phyloP scores from a whole-genome alignment of 371 early-diverging fungal species.

The Syncephalastrum racemosum region DNA sequence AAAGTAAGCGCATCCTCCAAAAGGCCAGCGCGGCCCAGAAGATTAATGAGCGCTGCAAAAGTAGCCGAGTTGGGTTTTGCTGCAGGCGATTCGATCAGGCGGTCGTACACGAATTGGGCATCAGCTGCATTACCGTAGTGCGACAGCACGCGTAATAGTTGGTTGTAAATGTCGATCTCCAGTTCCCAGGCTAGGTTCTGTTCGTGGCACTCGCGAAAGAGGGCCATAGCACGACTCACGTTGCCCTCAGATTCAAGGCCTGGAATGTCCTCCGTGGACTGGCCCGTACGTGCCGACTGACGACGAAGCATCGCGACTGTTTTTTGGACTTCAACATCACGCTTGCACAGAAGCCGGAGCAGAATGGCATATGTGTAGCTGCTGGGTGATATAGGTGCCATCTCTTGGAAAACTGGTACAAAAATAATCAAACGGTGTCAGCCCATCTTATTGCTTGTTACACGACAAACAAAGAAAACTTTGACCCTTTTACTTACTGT shows the following conservation, averaged over 20 bases:
- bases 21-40: slow-evolving; percentile 51
- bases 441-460: slow-evolving; percentile 5
- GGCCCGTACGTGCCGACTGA: slow-evolving; percentile 33
- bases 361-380: slow-evolving; percentile 36
- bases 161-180: slow-evolving; percentile 47
- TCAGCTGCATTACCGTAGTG: slow-evolving; percentile 43
- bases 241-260: slow-evolving; percentile 38
- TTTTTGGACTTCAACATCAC: slow-evolving; percentile 52
- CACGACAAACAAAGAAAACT: neutral
- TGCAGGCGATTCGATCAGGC: slow-evolving; percentile 23
- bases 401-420: slow-evolving; percentile 42
- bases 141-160: slow-evolving; percentile 45
- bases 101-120: slow-evolving; percentile 37
- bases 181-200: slow-evolving; percentile 29
- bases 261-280: slow-evolving; percentile 24
- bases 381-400: slow-evolving; percentile 38
- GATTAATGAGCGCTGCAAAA: slow-evolving; percentile 50
- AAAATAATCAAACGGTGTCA: slow-evolving; percentile 6
- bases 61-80: slow-evolving; percentile 40
- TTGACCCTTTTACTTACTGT: slow-evolving; percentile 22
- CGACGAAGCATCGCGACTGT: slow-evolving; percentile 43
- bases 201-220: slow-evolving; percentile 33
- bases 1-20: slow-evolving; percentile 33
- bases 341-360: slow-evolving; percentile 40
- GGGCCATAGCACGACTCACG: slow-evolving; percentile 30